Percentiles rank a stretch among this genome's conserved stretches.
Conservation (phyloP, 73 alveolate genomes). For the Uronychia setigera region DNA sequence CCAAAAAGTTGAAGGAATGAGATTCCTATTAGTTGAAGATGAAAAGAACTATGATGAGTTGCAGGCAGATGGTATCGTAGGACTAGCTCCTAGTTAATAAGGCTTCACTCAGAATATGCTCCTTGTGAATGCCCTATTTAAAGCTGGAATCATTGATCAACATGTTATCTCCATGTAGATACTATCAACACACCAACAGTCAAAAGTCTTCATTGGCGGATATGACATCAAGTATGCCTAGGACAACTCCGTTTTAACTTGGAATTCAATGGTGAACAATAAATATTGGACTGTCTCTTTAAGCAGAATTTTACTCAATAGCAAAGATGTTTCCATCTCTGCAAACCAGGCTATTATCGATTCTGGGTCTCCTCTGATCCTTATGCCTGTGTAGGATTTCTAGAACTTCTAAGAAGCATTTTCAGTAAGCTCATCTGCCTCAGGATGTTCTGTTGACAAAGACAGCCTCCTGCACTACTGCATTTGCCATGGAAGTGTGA, state of each 20-base stretch:
- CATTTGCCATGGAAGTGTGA: no score
- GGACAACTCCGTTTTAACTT: slow-evolving; percentile 3
- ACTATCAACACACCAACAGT: not conserved
- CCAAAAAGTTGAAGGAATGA: not conserved
- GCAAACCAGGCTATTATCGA: slow-evolving; percentile 30
- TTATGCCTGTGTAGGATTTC: slow-evolving; percentile 37
- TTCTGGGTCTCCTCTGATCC: slow-evolving; percentile 42
- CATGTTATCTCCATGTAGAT: not conserved
- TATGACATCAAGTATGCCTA: slow-evolving; percentile 2
- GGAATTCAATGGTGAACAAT: slow-evolving; percentile 5
- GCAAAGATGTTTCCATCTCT: not conserved
- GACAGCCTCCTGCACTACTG: not conserved
- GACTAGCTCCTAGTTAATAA: slow-evolving; percentile 4
- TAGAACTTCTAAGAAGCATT: not conserved
- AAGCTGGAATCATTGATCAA: not conserved
- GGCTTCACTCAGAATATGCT: not conserved
- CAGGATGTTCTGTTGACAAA: not conserved
- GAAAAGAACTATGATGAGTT: slow-evolving; percentile 6
- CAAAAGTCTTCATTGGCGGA: slow-evolving; percentile 25
- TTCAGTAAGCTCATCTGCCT: not conserved
- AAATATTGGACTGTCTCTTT: slow-evolving; percentile 35
- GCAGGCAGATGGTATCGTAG: slow-evolving; percentile 37
- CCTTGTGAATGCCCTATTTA: not conserved
- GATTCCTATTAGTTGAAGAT: slow-evolving; percentile 3
- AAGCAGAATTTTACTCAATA: not conserved